Evolutionary conservation across 1,284 basidiomycete species (phyloP).

Genomic region (Cystobasidium sp.): DNA sequence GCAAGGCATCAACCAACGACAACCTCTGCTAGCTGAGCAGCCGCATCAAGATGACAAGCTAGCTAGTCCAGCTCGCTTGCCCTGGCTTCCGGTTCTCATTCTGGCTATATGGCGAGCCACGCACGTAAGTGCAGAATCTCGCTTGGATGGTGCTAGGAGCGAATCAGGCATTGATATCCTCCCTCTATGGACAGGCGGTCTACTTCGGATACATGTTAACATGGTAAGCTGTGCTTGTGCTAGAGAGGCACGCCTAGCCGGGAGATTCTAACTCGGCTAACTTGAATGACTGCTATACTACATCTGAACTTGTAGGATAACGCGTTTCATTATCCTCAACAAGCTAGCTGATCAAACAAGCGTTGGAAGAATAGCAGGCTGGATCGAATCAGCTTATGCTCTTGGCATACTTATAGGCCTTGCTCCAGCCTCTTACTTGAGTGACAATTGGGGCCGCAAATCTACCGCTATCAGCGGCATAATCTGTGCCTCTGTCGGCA

Average conservation of each 20-base stretch:
- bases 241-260: too few relatives aligned
- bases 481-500: neutral
- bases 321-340: slow-evolving; percentile 1
- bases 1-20: too few relatives aligned
- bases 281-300: too few relatives aligned
- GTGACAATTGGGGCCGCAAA: slow-evolving; percentile 18
- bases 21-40: too few relatives aligned
- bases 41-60: too few relatives aligned
- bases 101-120: slow-evolving; percentile 15
- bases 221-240: neutral
- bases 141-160: neutral
- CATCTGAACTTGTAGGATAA: slow-evolving; percentile 6
- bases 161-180: too few relatives aligned
- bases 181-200: neutral
- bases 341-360: neutral
- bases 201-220: slow-evolving; percentile 27
- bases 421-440: slow-evolving; percentile 2
- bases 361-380: slow-evolving; percentile 22
- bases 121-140: neutral
- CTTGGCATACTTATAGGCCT: slow-evolving; percentile 23
- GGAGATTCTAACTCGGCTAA: too few relatives aligned
- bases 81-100: slow-evolving; percentile 2
- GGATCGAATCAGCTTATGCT: slow-evolving; percentile 24
- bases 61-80: neutral
- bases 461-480: slow-evolving; percentile 3